Base-by-base conservation (phyloP, 495 filamentous ascomycete species). In the Aspergillus affinis region DNA sequence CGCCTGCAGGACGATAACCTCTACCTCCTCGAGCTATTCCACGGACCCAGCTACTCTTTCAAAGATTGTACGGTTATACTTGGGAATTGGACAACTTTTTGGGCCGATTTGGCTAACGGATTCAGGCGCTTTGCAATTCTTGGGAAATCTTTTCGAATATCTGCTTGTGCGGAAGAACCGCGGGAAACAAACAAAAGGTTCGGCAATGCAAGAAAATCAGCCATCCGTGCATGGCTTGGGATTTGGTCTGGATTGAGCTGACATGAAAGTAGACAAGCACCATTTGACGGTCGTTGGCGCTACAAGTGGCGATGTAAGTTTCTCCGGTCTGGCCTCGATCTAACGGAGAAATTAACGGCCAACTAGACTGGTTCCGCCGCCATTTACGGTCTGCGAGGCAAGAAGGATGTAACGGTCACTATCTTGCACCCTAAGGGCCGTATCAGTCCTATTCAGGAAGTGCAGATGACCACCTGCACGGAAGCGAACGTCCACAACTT, bases 81-180 rank as follows among this genome's bases (percentile, higher is more conserved):
- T 4, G 17, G 29, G 29, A n/a, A n/a, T 10, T 46, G 5, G 3
- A 20, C 13, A 27, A 17, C 29, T 9, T n/a, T 50, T 48, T 51
- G 44, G 17, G 15, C 8, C 26, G 29, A 45, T 26, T 17, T 12
- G 27, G 19, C 56, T 58, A 21, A 65, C 59, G 32, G 57, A 67
- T 65, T 48, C 32, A 60, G 89, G 89, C 17, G 93, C 93, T 6
- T 74, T 97, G 23, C 92, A 96, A 66, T 91, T 96, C 64, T 77
- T 98, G 7, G 94, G 94, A 23, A 97, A 98, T 68, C 81, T 97
- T 13, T 97, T 98, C 69, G 94, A 98, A 75, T 98, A 93, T 70
- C 93, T 98, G 73, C 82, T 98, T 3, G 83, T 90, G 8, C 81
- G 92, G 36, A 86, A 86, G 72, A 98, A 98, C 64, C 60, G 83